These are phyloP conservation scores for Simplicillium aogashimaense DNA, from an alignment of 2,329 filamentous ascomycete genomes.

Conservation along the genomic window DNA sequence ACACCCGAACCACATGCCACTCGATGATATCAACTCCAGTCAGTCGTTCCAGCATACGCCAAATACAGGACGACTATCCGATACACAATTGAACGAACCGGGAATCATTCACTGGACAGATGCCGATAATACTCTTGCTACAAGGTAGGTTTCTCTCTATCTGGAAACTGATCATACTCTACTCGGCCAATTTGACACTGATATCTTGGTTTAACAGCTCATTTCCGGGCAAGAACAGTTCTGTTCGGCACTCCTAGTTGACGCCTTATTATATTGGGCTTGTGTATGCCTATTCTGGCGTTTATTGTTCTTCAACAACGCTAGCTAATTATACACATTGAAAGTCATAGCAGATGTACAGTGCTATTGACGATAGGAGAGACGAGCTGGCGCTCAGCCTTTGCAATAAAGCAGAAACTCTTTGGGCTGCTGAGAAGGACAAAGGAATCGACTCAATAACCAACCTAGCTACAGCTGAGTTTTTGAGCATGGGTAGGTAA, in stretches of 20 bases:
- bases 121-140: conserved; percentile 18
- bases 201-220: conserved; percentile 22
- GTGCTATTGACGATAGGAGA: conserved; percentile 14
- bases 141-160: conserved; percentile 23
- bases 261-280: conserved; percentile 22
- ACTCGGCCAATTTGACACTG: conserved; percentile 22
- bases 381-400: conserved; percentile 11
- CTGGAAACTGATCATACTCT: conserved; percentile 27
- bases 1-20: neutral
- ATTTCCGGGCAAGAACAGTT: conserved; percentile 11
- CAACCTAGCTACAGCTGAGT: conserved; percentile 19
- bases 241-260: conserved; percentile 24
- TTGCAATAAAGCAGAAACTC: conserved; percentile 15
- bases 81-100: conserved; percentile 16
- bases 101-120: conserved; percentile 23
- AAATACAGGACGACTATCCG: conserved; percentile 10
- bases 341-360: conserved; percentile 22
- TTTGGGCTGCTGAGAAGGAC: conserved; percentile 13
- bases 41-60: too few species aligned
- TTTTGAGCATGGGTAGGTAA: conserved; percentile 23
- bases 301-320: neutral
- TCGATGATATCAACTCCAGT: conserved; percentile 1
- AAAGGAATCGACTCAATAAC: conserved; percentile 10
- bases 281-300: conserved; percentile 15
- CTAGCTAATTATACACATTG: neutral